Evolutionary conservation across 768 basidiomycete genomes (phyloP).

Genomic region (Dentipellis sp.): DNA sequence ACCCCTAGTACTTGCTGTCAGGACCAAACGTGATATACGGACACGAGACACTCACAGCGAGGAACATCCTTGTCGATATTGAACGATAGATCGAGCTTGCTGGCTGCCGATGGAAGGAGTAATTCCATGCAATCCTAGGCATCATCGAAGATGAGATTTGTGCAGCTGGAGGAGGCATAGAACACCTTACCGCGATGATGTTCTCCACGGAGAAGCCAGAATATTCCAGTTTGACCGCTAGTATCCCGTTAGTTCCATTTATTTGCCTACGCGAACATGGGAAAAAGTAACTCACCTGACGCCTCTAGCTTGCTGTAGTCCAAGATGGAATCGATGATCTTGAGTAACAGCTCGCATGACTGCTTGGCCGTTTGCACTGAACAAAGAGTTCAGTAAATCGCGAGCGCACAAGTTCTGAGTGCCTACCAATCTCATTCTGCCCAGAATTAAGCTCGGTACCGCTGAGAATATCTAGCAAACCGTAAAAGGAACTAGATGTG

Average conservation of each 20-base stretch:
- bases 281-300: conserved; percentile 33
- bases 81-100: conserved; percentile 65
- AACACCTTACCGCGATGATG: conserved; percentile 48
- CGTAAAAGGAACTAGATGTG: conserved; percentile 56
- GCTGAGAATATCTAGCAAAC: conserved; percentile 62
- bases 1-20: conserved; percentile 35
- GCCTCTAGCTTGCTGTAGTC: conserved; percentile 78
- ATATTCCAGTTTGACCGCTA: conserved; percentile 54
- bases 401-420: not conserved
- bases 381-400: conserved; percentile 1
- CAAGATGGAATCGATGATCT: conserved; percentile 75
- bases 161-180: no score
- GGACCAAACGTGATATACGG: not conserved
- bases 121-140: conserved; percentile 68
- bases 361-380: conserved; percentile 71
- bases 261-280: no score
- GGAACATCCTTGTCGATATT: conserved; percentile 63
- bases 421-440: conserved; percentile 58
- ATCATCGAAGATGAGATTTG: not conserved
- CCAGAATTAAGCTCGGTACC: conserved; percentile 61
- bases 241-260: conserved; percentile 21
- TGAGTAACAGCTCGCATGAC: conserved; percentile 65
- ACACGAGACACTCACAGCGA: conserved; percentile 32
- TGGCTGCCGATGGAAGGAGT: conserved; percentile 64
- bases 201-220: conserved; percentile 62